Conservation (phyloP, 345 rosid genomes). For the Pugionium dolabratum region DNA sequence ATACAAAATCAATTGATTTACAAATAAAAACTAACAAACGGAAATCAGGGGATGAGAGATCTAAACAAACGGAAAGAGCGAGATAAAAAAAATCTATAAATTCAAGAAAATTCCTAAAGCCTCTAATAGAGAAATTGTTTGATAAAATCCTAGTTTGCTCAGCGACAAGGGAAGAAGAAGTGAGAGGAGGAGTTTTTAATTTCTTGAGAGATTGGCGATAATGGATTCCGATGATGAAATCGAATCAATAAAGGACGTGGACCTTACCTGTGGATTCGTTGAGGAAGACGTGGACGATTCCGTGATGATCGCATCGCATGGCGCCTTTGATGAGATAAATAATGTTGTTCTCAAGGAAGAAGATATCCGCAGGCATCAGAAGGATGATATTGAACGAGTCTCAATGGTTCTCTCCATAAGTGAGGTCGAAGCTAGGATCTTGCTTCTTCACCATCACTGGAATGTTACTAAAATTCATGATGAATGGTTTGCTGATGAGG, state of each 20-base stretch:
- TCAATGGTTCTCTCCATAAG: constrained; percentile 10
- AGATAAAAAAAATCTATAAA: too few relatives aligned
- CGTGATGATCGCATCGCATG: not conserved
- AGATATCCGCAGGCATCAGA: constrained; percentile 11
- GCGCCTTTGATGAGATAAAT: not conserved
- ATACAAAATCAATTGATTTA: too few relatives aligned
- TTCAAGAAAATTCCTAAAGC: too few relatives aligned
- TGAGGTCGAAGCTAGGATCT: constrained; percentile 51
- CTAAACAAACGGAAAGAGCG: too few relatives aligned
- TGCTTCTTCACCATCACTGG: constrained; percentile 84
- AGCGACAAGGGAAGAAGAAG: too few relatives aligned
- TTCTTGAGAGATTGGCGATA: not conserved
- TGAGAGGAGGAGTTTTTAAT: too few relatives aligned
- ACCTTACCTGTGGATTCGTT: not conserved
- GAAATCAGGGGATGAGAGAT: too few relatives aligned
- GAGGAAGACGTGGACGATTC: constrained; percentile 14
- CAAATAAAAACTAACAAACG: too few relatives aligned
- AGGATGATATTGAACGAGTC: constrained; percentile 1
- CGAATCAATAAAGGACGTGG: not conserved
- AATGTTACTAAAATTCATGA: constrained; percentile 77
- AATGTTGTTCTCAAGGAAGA: constrained; percentile 17
- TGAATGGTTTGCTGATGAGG: constrained; percentile 95
- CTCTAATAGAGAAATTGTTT: too few relatives aligned
- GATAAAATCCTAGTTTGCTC: too few relatives aligned
- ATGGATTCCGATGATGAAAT: not conserved